Conservation (phyloP, 2,329 filamentous ascomycete species). For the Penicillium aurantiogriseum region DNA sequence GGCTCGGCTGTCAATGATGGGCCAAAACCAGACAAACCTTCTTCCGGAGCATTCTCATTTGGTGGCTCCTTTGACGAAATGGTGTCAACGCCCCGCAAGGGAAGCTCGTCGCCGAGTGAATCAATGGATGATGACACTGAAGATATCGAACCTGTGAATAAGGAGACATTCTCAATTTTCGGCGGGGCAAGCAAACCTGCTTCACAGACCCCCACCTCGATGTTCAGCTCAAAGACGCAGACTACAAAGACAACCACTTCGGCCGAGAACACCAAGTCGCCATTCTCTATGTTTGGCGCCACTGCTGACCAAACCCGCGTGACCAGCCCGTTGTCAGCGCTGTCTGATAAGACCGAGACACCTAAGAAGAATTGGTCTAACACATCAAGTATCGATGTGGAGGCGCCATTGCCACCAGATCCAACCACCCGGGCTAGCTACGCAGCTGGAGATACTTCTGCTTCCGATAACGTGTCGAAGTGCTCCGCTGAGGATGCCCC, state of each 20-base stretch:
- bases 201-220: conserved; percentile 14
- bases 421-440: conserved; percentile 48
- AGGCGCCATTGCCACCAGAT: conserved; percentile 48
- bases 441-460: conserved; percentile 50
- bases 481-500: conserved; percentile 43
- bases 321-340: conserved; percentile 31
- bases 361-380: conserved; percentile 36
- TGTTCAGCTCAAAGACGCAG: conserved; percentile 35
- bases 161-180: conserved; percentile 29
- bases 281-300: conserved; percentile 33
- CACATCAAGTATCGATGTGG: conserved; percentile 28
- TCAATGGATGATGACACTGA: conserved; percentile 41
- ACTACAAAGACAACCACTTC: conserved; percentile 25
- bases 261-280: conserved; percentile 31
- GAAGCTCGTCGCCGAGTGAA: conserved; percentile 32
- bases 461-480: conserved; percentile 41
- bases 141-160: conserved; percentile 28
- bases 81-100: conserved; percentile 35
- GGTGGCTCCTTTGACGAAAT: conserved; percentile 42
- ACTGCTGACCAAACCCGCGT: conserved; percentile 23
- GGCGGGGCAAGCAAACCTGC: conserved; percentile 25
- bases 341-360: conserved; percentile 35
- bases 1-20: conserved; percentile 40
- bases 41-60: conserved; percentile 39
- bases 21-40: conserved; percentile 39